Percentiles rank a stretch among this genome's conserved stretches.
These are phyloP conservation scores for Rubia tinctorum DNA, from an alignment of 305 asterid genomes.

Conservation along the genomic window DNA sequence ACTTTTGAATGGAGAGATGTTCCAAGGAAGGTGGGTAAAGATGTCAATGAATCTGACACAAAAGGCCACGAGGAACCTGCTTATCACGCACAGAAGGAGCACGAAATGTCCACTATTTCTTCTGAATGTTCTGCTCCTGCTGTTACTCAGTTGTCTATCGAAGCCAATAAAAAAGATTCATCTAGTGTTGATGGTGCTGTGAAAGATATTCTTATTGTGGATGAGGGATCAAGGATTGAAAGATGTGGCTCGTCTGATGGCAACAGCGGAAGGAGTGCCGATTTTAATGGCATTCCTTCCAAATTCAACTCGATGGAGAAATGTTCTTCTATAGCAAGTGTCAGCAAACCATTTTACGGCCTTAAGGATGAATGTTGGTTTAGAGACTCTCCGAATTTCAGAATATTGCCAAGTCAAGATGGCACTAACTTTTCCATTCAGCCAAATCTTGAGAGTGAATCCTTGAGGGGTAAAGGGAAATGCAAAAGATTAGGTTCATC, in stretches of 20 bases:
- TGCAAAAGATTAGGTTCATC: conserved; percentile 41
- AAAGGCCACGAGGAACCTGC: conserved; percentile 33
- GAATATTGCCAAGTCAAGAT: conserved; percentile 24
- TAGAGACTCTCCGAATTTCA: conserved; percentile 30
- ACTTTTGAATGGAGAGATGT: conserved; percentile 59
- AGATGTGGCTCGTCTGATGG: conserved; percentile 54
- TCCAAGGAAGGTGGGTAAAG: conserved; percentile 35
- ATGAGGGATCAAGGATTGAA: conserved; percentile 53
- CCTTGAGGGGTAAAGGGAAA: conserved; percentile 36
- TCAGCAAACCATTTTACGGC: conserved; percentile 33
- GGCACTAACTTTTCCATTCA: conserved; percentile 33
- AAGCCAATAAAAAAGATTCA: conserved; percentile 39
- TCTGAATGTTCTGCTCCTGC: conserved; percentile 59
- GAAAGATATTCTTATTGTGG: conserved; percentile 33
- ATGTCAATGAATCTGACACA: conserved; percentile 27
- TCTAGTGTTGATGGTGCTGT: conserved; percentile 34
- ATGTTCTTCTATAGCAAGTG: conserved; percentile 28
- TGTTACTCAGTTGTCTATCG: conserved; percentile 43
- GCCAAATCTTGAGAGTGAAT: conserved; percentile 33
- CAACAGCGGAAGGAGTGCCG: conserved; percentile 39
- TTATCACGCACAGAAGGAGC: conserved; percentile 39
- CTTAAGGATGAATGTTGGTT: conserved; percentile 46
- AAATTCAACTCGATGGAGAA: conserved; percentile 29
- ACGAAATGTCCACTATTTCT: conserved; percentile 41
- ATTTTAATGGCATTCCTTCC: conserved; percentile 35